These are phyloP conservation scores for Penicillium frequentans DNA, from an alignment of 2,329 filamentous ascomycete species.

Conservation along the genomic window DNA sequence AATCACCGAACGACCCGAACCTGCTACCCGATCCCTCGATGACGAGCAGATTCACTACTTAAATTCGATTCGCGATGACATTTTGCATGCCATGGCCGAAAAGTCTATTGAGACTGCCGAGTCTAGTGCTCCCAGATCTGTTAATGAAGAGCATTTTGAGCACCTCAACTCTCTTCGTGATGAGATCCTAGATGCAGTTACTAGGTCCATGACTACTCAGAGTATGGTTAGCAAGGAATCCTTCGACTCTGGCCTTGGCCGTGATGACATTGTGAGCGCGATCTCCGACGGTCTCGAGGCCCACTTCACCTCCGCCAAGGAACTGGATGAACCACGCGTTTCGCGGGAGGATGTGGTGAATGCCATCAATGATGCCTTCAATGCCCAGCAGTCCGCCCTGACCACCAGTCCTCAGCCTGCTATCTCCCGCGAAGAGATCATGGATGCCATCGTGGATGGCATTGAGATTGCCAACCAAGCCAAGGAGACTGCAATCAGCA, in stretches of 20 bases:
- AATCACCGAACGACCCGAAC: slow-evolving; percentile 5
- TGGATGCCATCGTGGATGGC: slow-evolving; percentile 20
- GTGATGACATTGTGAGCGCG: slow-evolving; percentile 59
- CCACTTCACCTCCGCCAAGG: slow-evolving; percentile 49
- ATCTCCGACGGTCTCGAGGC: slow-evolving; percentile 58
- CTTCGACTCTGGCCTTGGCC: slow-evolving; percentile 45
- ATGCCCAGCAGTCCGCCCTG: slow-evolving; percentile 29
- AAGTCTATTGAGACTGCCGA: background rate
- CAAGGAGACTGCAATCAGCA: slow-evolving; percentile 34
- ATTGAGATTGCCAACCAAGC: slow-evolving; percentile 27
- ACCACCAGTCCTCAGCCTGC: slow-evolving; percentile 31
- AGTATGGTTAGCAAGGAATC: slow-evolving; percentile 32
- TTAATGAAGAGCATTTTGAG: slow-evolving; percentile 28
- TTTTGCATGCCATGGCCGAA: slow-evolving; percentile 8
- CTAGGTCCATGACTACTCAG: slow-evolving; percentile 30
- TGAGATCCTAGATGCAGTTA: slow-evolving; percentile 35
- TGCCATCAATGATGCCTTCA: slow-evolving; percentile 34
- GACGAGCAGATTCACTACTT: slow-evolving; percentile 7
- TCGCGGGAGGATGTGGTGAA: slow-evolving; percentile 32
- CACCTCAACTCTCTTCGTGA: slow-evolving; percentile 32
- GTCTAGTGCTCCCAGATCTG: slow-evolving; percentile 9
- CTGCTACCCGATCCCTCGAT: background rate
- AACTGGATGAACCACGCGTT: slow-evolving; percentile 50
- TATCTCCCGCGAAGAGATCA: slow-evolving; percentile 50
- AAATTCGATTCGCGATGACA: slow-evolving; percentile 10